Percentiles rank a stretch among this genome's conserved stretches.
Evolutionary conservation across 805 yeast species (phyloP).

Genomic region (Ogataea ganodermae): DNA sequence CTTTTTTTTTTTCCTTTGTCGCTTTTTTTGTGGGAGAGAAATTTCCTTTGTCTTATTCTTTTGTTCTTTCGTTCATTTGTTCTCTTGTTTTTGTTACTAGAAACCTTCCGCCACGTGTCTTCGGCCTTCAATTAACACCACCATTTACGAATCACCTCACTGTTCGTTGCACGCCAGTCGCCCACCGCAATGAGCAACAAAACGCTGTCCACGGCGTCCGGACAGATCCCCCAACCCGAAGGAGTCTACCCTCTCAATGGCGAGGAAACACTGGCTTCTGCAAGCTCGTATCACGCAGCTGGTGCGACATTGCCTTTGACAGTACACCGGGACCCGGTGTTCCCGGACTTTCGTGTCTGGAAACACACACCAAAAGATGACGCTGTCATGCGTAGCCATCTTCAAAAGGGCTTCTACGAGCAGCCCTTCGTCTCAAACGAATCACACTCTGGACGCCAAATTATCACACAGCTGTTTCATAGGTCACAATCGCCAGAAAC

Average conservation of each 20-base stretch:
- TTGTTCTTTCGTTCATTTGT: constrained; percentile 1
- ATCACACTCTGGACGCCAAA: constrained; percentile 65
- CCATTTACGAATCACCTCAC: neutral
- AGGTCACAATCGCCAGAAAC: constrained; percentile 22
- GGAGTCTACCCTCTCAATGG: constrained; percentile 37
- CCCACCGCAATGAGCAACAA: constrained; percentile 9
- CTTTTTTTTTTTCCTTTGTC: constrained; percentile 2
- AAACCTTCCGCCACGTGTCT: neutral
- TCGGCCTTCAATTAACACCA: neutral
- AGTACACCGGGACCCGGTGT: constrained; percentile 30
- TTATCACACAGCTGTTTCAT: constrained; percentile 42
- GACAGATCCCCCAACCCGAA: constrained; percentile 29
- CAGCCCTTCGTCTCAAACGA: constrained; percentile 65
- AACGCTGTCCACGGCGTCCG: constrained; percentile 16
- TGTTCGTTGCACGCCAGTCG: neutral
- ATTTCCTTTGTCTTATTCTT: neutral
- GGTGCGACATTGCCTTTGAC: neutral
- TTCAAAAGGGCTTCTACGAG: constrained; percentile 74
- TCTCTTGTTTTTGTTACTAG: neutral
- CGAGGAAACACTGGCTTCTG: constrained; percentile 15
- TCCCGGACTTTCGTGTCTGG: constrained; percentile 80
- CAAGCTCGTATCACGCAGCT: neutral
- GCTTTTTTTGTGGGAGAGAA: neutral
- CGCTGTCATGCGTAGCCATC: constrained; percentile 49
- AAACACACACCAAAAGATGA: constrained; percentile 57